Conservation (phyloP, 1,139 yeast species). For the Pichia sp. region DNA sequence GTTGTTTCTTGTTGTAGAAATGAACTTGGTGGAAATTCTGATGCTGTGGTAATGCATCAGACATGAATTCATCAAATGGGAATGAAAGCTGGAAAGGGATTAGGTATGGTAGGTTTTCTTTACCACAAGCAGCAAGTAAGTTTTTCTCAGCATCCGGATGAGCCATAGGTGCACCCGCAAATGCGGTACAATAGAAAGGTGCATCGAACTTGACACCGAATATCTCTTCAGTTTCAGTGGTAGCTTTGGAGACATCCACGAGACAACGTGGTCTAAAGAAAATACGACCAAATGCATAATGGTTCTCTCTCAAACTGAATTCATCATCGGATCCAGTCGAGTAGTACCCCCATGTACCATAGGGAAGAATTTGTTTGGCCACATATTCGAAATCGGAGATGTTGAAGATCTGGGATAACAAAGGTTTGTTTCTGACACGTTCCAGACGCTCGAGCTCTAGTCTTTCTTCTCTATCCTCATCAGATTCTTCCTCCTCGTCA, state of each 20-base stretch:
- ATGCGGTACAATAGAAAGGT: constrained; percentile 62
- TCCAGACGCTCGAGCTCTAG: constrained; percentile 20
- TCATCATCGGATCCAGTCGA: constrained; percentile 34
- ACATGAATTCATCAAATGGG: constrained; percentile 41
- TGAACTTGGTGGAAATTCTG: constrained; percentile 48
- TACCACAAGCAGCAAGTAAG: constrained; percentile 38
- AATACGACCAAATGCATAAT: constrained; percentile 32
- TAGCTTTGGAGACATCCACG: constrained; percentile 34
- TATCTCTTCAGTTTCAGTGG: constrained; percentile 32
- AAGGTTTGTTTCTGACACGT: constrained; percentile 26
- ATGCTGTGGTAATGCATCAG: constrained; percentile 34
- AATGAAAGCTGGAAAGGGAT: constrained; percentile 45
- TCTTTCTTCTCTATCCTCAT: constrained; percentile 21
- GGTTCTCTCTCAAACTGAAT: constrained; percentile 31
- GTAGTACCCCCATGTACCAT: constrained; percentile 30
- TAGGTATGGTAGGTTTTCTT: constrained; percentile 41
- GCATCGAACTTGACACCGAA: constrained; percentile 36
- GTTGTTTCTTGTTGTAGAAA: constrained; percentile 35
- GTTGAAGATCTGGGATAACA: constrained; percentile 28
- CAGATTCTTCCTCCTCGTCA: constrained; percentile 22
- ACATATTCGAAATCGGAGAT: constrained; percentile 32
- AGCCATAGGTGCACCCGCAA: constrained; percentile 60
- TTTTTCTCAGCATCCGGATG: constrained; percentile 57
- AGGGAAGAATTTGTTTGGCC: constrained; percentile 28
- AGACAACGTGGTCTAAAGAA: constrained; percentile 40